Evolutionary conservation across 257 asterid genomes (phyloP), one percentile per base, ranked within the genome.

Genomic region (Leptodermis oblonga): DNA sequence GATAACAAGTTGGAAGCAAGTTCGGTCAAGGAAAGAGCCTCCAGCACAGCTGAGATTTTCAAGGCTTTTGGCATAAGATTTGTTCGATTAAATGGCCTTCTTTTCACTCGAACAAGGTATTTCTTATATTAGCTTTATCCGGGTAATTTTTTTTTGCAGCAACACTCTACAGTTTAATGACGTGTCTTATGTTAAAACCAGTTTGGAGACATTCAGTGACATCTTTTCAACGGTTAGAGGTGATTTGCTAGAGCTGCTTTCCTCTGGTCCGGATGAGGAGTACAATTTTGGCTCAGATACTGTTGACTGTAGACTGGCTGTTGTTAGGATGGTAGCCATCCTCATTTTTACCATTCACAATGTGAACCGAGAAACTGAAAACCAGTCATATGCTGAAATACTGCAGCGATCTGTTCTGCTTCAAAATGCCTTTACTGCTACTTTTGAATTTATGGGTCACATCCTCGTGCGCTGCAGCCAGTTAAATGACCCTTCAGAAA

Each of bases 51-150:
- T n/a, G 93, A 88, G 48, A 73, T 80, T 62, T 73, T 82, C 66
- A 92, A 80, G 78, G 81, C 76, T 52, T 88, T 93, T 69, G 74
- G 75, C 72, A 87, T 87, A 5, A 85, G 90, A 62, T 90, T 88
- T 84, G 86, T 90, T 67, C 84, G 97, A 78, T 75, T 90, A 42
- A 89, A 93, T 78, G 99, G 99, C 52, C 79, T 93, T 75, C 88
- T 93, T 39, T 93, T 90, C 78, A 87, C 96, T 6, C 94, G 96
- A 70, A 93, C 97, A 54, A 93, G 99, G 99, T 93, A 70, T 77
- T 82, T 76, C 73, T 26, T 59, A 10, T 30, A 37, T 31, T 30
- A 15, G 20, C 34, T 59, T 7, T 59, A n/a, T 23, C 43, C 23
- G 15, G 42, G 9, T 0, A 67, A 72, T 14, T 10, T 68, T 0